Evolutionary conservation across 23 red algal species (phyloP), one percentile per base, ranked within the genome.

Genomic region (Agarophyton chilense): DNA sequence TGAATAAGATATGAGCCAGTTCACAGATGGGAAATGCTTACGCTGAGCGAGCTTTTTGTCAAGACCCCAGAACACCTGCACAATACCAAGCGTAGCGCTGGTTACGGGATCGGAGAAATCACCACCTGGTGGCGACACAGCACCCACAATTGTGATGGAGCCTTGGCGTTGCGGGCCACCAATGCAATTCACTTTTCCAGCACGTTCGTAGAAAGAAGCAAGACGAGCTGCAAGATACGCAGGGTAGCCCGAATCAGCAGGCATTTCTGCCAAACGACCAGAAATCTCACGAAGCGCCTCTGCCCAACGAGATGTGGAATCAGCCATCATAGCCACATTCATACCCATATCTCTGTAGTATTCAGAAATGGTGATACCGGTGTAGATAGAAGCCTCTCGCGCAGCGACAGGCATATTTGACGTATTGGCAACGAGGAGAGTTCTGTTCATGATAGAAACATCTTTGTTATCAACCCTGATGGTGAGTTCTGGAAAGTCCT

Each of bases 391-490:
- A 0, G 97, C 97, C 67, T 99, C 97, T 28, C 97, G 92, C 16
- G 97, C 97, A 31, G 97, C 97, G 24, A 99, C 97, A 78, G 97
- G 97, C 97, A 99, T 99, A 81, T 99, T 99, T 29, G 97, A 99
- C 21, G 97, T 99, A 55, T 99, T 99, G 28, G 97, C 97, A 56
- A 99, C 97, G 38, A 99, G 93, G 45, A 99, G 81, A 14, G 97
- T 99, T 38, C 97, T 82, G 77, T 96, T 95, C 97, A 99, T 99
- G 61, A 99, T 99, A 28, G 93, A 96, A 72, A 94, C 92, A 38
- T 99, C 93, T 50, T 88, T 92, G 68, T 86, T 67, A 32, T 89
- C 61, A 21, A 96, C 81, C 47, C 61, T 94, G 75, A 99, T 94
- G 21, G 89, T 94, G 10, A 99, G 89, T 72, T 99, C 97, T 0